phyloP scores from a whole-genome alignment of 2,329 filamentous ascomycete species.

The Talaromyces sp. region DNA sequence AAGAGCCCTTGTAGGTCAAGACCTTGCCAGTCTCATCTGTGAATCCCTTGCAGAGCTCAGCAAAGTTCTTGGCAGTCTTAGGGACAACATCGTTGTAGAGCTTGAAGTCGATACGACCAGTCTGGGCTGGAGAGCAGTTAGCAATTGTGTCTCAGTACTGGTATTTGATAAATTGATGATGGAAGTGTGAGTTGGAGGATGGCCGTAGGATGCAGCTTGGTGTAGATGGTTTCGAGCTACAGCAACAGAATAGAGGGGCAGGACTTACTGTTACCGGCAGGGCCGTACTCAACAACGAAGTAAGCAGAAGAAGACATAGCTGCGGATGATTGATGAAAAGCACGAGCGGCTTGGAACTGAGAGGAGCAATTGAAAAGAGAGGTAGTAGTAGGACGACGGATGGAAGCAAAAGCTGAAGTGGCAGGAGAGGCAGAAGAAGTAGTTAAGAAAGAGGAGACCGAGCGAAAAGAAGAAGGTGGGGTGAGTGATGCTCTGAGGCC shows the following conservation, averaged over 20 bases:
- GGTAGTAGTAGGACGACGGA: neutral
- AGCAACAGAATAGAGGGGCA: neutral
- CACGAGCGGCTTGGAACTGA: conserved; percentile 33
- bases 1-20: conserved; percentile 63
- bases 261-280: conserved; percentile 29
- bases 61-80: conserved; percentile 83
- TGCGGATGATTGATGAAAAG: conserved; percentile 61
- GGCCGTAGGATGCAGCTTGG: neutral
- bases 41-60: conserved; percentile 75
- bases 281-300: conserved; percentile 66
- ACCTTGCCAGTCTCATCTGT: conserved; percentile 38
- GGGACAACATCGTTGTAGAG: conserved; percentile 83
- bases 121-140: conserved; percentile 53
- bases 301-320: conserved; percentile 67
- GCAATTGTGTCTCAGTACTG: conserved; percentile 16
- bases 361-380: conserved; percentile 23
- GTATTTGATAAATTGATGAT: neutral
- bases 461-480: conserved; percentile 42
- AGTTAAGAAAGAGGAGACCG: conserved; percentile 27
- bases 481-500: conserved; percentile 36
- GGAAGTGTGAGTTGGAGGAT: neutral
- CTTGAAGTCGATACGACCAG: conserved; percentile 78
- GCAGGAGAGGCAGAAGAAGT: conserved; percentile 26
- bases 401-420: conserved; percentile 30
- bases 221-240: neutral